Evolutionary conservation across 371 early-diverging fungal species (phyloP), one percentile per base, ranked within the genome.

Genomic region (Smittium mucronatum): DNA sequence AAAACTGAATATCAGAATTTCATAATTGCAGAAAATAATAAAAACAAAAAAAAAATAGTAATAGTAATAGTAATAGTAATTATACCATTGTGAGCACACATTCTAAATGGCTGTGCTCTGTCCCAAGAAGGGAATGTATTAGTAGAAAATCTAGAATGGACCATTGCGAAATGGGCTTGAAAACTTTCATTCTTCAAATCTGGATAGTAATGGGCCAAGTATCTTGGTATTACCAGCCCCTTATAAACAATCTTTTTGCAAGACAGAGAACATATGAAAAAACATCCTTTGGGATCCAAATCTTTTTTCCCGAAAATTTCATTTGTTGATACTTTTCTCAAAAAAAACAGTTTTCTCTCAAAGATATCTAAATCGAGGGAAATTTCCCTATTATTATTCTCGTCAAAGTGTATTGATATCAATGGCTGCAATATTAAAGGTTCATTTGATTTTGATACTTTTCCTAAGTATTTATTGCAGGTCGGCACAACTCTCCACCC

Each of bases 91-190:
- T 97, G 98, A 60, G 96, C 98, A 74, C 90, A 90, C 91, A 89
- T 90, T 71, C 95, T 84, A 91, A 95, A 89, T 32, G 98, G 98
- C 77, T 97, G 98, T 63, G 96, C 94, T 73, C 96, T 88, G 79
- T 97, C 96, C 98, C 98, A 97, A 21, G 89, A 88, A 21, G 98
- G 98, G 80, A 96, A 96, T 28, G 98, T 97, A 82, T 97, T 97
- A 58, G 98, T 97, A 36, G 95, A 94, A 87, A 96, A 97, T 70
- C 98, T 88, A 57, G 96, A 95, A 81, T 97, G 98, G 57, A 97
- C 98, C 58, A 97, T 81, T 16, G 93, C 91, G 86, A 96, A 97
- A 75, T 94, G 93, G 58, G 92, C 87, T 67, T 82, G 80, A 78
- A 86, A 95, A 58, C 80, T 81, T 68, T 85, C 82, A 76, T 94